Percentiles rank a stretch among this genome's conserved stretches.
Evolutionary conservation across 345 rosid genomes (phyloP).

Genomic region (Toxicodendron radicans): DNA sequence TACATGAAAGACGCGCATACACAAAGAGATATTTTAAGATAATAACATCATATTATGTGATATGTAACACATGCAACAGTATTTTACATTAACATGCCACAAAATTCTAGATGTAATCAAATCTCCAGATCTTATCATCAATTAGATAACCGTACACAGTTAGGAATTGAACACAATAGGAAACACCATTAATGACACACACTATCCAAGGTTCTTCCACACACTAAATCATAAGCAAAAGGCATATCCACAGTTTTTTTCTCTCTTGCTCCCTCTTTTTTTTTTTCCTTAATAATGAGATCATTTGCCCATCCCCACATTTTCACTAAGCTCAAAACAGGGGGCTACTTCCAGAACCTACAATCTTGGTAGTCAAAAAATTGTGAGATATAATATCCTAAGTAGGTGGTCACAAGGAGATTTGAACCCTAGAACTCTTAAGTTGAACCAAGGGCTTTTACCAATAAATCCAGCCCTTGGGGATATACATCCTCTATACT

Average conservation of each 20-base stretch:
- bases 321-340: too few species aligned
- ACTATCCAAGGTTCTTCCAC: not conserved
- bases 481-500: slow-evolving; percentile 37
- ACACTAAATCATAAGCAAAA: not conserved
- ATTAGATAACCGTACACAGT: not conserved
- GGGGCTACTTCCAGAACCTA: too few species aligned
- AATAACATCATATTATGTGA: not conserved
- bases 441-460: not conserved
- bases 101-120: not conserved
- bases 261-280: too few species aligned
- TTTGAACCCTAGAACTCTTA: not conserved
- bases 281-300: too few species aligned
- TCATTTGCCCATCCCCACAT: too few species aligned
- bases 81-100: not conserved
- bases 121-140: not conserved
- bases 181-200: not conserved
- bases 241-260: not conserved
- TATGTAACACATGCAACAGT: not conserved
- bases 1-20: not conserved
- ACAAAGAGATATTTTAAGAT: not conserved
- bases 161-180: not conserved
- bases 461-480: too few species aligned
- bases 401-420: not conserved
- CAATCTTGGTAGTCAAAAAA: too few species aligned
- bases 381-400: too few species aligned